Conservation (phyloP, 176 grass and related monocot genomes). For the Alopecurus myosuroides region DNA sequence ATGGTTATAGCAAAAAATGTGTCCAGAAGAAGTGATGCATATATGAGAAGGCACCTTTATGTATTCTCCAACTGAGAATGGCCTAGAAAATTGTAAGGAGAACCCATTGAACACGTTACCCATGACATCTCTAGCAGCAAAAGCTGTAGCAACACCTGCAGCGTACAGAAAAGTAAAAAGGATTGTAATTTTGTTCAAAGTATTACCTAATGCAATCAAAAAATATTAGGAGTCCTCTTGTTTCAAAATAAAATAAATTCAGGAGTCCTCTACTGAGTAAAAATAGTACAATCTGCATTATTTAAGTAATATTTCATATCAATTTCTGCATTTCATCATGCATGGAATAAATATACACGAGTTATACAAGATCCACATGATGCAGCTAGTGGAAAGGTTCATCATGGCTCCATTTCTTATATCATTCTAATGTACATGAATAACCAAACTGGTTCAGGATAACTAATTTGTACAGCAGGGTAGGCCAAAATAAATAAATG, state of each 20-base stretch:
- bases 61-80: constrained; percentile 79
- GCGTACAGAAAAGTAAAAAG: neutral
- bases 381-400: neutral
- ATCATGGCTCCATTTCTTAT: constrained; percentile 5
- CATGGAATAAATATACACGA: neutral
- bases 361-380: neutral
- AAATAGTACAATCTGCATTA: neutral
- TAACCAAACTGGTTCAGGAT: neutral
- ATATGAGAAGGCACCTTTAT: constrained; percentile 63
- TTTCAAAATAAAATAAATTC: too few species aligned
- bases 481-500: neutral
- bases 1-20: neutral
- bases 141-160: constrained; percentile 94
- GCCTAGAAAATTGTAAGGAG: constrained; percentile 84
- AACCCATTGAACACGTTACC: constrained; percentile 92
- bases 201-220: neutral
- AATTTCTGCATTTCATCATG: neutral
- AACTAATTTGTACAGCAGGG: neutral
- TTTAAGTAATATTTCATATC: neutral
- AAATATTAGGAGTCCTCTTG: neutral
- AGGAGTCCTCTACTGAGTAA: neutral
- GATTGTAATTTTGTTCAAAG: constrained; percentile 14
- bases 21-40: neutral
- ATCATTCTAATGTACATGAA: constrained; percentile 1
- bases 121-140: constrained; percentile 99